These are phyloP conservation scores for Cucurbita argyrosperma DNA, from an alignment of 306 rosid genomes.

Conservation along the genomic window DNA sequence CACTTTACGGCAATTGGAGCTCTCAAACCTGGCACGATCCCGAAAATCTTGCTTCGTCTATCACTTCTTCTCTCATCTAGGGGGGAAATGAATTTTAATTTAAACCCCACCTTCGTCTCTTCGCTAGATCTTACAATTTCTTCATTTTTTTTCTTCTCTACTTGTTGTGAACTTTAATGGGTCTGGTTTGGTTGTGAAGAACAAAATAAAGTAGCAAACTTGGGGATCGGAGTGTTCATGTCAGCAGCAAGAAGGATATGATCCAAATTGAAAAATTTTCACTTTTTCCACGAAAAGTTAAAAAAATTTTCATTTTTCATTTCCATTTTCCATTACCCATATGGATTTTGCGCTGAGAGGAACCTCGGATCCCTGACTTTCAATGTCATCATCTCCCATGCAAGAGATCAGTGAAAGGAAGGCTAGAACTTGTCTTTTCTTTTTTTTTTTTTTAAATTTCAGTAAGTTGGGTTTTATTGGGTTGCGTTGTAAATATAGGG, in stretches of 20 bases:
- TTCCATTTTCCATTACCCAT: not conserved
- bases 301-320: slow-evolving; percentile 12
- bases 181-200: not conserved
- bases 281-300: slow-evolving; percentile 8
- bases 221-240: slow-evolving; percentile 93
- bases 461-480: not conserved
- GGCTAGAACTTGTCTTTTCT: not conserved
- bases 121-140: not conserved
- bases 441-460: not conserved
- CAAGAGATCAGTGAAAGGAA: not conserved
- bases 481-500: not conserved
- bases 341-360: slow-evolving; percentile 78
- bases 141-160: not conserved
- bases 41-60: slow-evolving; percentile 46
- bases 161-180: not conserved
- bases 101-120: not conserved
- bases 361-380: slow-evolving; percentile 74
- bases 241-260: slow-evolving; percentile 54
- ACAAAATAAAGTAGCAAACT: not conserved
- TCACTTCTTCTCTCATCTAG: slow-evolving; percentile 62
- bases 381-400: not conserved
- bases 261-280: slow-evolving; percentile 13
- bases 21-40: slow-evolving; percentile 56
- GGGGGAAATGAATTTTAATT: not conserved
- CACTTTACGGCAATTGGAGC: slow-evolving; percentile 46